Conservation (phyloP, 768 basidiomycete genomes). For the Mycena capillaripes region DNA sequence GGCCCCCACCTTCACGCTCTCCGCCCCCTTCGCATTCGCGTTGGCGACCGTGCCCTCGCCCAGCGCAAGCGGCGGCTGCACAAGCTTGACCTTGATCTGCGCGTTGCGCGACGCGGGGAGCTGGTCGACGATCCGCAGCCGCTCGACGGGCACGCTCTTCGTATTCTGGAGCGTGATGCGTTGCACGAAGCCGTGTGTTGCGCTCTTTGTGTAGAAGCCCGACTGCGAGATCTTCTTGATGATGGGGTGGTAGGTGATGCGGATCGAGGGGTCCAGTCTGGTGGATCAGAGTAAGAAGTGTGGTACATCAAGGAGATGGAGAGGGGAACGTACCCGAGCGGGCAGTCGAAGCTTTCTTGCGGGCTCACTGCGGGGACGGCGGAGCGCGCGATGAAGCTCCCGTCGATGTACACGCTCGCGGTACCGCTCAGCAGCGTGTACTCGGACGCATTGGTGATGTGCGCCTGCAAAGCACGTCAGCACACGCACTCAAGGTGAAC, state of each 20-base stretch:
- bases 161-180: constrained; percentile 56
- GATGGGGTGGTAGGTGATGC: constrained; percentile 55
- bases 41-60: not conserved
- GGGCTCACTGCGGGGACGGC: constrained; percentile 57
- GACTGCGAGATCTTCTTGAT: constrained; percentile 50
- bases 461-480: constrained; percentile 50
- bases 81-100: constrained; percentile 39
- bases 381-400: constrained; percentile 67
- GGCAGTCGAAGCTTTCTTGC: constrained; percentile 60
- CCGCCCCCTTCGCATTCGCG: not conserved
- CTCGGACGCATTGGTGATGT: constrained; percentile 67
- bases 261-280: constrained; percentile 58
- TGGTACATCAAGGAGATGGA: not conserved
- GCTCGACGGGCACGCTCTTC: constrained; percentile 45
- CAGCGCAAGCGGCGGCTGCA: constrained; percentile 33
- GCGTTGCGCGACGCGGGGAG: constrained; percentile 52
- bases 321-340: constrained; percentile 55
- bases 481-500: too few relatives aligned
- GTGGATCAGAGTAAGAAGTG: not conserved
- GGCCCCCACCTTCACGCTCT: constrained; percentile 42
- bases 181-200: constrained; percentile 48
- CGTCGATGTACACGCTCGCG: constrained; percentile 68
- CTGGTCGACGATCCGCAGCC: constrained; percentile 56
- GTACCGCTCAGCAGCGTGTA: constrained; percentile 64
- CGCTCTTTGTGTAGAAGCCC: constrained; percentile 52